Conservation (phyloP, 305 asterid genomes). For the Fraxinus nigra region DNA sequence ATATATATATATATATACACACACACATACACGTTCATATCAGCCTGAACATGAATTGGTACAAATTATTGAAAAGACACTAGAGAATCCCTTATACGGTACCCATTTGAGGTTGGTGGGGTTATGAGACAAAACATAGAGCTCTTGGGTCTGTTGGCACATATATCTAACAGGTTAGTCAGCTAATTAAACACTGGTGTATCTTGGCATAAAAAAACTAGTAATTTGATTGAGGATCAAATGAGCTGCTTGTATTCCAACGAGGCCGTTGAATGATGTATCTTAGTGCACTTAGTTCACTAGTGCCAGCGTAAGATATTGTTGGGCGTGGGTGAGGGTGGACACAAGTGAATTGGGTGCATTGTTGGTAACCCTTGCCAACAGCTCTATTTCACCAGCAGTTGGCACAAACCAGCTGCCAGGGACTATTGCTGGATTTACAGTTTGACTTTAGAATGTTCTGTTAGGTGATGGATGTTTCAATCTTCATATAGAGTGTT, state of each 20-base stretch:
- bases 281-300: neutral
- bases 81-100: neutral
- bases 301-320: neutral
- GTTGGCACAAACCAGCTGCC: neutral
- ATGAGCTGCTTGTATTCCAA: conserved; percentile 1
- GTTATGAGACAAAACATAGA: neutral
- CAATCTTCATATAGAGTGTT: neutral
- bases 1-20: too few species aligned
- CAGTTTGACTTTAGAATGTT: neutral
- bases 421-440: neutral
- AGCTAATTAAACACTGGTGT: neutral
- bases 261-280: neutral
- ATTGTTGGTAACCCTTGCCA: neutral
- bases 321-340: neutral
- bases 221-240: neutral
- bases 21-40: neutral
- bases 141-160: conserved; percentile 1
- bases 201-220: neutral
- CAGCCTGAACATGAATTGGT: neutral
- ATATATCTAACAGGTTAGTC: neutral
- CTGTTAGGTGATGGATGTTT: conserved; percentile 6
- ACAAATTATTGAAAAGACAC: neutral
- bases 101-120: neutral
- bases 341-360: neutral
- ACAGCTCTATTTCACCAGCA: conserved; percentile 1